phyloP scores from a whole-genome alignment of 176 grass and related monocot genomes.

The Ananas comosus region DNA sequence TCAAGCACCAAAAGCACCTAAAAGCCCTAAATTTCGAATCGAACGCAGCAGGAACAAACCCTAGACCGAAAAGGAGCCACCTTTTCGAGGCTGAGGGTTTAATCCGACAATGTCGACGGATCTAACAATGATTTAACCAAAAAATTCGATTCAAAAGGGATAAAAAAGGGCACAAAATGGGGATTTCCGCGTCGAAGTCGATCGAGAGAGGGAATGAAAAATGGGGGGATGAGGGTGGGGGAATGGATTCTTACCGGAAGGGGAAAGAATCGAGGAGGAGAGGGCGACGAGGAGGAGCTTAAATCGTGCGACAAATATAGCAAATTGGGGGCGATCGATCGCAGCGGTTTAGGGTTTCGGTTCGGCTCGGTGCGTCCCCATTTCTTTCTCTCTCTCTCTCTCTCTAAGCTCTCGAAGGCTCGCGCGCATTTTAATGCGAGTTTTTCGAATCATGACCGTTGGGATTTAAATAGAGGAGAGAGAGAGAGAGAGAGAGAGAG shows the following conservation, averaged over 20 bases:
- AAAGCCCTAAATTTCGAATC: background rate
- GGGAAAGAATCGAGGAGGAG: background rate
- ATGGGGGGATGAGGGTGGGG: background rate
- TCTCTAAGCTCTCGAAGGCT: background rate
- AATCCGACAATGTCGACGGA: background rate
- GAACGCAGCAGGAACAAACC: background rate
- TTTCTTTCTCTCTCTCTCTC: background rate
- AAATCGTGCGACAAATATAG: conserved; percentile 4
- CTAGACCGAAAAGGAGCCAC: background rate
- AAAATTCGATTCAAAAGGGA: no score
- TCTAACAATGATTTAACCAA: background rate
- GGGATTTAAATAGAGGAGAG: background rate
- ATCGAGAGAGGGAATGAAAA: background rate
- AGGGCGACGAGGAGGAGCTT: background rate
- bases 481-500: background rate
- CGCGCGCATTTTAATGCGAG: background rate
- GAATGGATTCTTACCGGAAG: conserved; percentile 10
- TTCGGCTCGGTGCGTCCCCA: background rate
- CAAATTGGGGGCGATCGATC: background rate
- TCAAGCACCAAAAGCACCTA: background rate
- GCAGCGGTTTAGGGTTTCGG: background rate
- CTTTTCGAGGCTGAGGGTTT: conserved; percentile 7
- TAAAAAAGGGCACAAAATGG: background rate
- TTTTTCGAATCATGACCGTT: background rate
- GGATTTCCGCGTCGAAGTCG: background rate